Conservation (phyloP, 148 eudicot species). For the Chenopodium album region DNA sequence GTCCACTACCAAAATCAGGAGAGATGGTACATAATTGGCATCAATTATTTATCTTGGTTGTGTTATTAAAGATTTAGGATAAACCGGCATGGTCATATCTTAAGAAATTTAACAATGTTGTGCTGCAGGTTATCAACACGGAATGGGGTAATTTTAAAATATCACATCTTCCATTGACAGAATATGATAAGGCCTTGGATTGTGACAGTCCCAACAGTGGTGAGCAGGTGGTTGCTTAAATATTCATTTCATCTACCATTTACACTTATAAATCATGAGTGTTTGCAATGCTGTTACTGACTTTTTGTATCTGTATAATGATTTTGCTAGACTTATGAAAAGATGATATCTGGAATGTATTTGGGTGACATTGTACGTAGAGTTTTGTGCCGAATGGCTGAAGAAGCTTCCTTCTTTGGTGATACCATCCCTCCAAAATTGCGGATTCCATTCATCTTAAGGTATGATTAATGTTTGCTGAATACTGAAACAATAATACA, state of each 20-base stretch:
- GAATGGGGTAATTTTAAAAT: constrained; percentile 82
- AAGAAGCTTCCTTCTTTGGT: constrained; percentile 53
- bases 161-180: constrained; percentile 64
- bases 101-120: neutral
- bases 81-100: neutral
- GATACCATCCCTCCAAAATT: constrained; percentile 46
- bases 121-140: constrained; percentile 66
- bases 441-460: constrained; percentile 39
- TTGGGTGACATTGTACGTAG: constrained; percentile 56
- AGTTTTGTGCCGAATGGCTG: constrained; percentile 49
- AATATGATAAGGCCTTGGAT: constrained; percentile 68
- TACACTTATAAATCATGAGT: neutral
- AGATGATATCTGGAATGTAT: constrained; percentile 57
- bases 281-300: neutral
- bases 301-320: neutral
- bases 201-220: constrained; percentile 66
- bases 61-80: neutral
- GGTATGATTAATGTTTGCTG: constrained; percentile 32
- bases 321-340: constrained; percentile 53
- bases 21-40: constrained; percentile 52
- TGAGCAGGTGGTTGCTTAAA: constrained; percentile 51
- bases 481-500: neutral
- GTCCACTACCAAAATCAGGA: constrained; percentile 65
- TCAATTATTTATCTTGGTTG: neutral
- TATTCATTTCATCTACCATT: neutral